Evolutionary conservation across 768 basidiomycete species (phyloP).

Genomic region (Russula sp.): DNA sequence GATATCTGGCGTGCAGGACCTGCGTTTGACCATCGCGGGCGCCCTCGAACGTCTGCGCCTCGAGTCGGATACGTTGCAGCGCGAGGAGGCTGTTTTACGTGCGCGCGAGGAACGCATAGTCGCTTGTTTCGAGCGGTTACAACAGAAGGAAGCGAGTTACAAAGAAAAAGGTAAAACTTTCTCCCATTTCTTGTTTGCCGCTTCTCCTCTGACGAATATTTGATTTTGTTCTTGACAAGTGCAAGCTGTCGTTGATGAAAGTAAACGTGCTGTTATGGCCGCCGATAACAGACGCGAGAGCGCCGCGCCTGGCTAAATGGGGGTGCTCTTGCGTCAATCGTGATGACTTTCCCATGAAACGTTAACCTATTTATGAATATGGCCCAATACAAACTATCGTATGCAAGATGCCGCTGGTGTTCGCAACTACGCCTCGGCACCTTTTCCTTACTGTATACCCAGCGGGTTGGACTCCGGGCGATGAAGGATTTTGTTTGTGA

Average conservation of each 20-base stretch:
- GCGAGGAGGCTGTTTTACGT: constrained; percentile 37
- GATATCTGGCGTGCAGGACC: constrained; percentile 49
- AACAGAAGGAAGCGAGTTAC: constrained; percentile 39
- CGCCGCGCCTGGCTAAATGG: constrained; percentile 21
- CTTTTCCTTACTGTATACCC: constrained; percentile 1
- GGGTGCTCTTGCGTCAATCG: neutral
- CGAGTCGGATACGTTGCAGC: constrained; percentile 38
- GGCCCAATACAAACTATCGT: neutral
- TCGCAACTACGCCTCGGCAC: neutral
- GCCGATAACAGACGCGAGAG: constrained; percentile 42
- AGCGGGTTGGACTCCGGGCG: constrained; percentile 1
- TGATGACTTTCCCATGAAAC: neutral
- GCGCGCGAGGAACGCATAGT: constrained; percentile 39
- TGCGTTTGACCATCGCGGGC: constrained; percentile 48
- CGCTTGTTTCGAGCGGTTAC: constrained; percentile 36
- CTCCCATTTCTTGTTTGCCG: neutral
- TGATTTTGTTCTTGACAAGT: constrained; percentile 28
- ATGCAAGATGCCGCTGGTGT: neutral
- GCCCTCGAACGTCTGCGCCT: constrained; percentile 36
- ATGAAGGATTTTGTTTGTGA: neutral
- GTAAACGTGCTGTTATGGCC: constrained; percentile 39
- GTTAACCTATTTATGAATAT: neutral
- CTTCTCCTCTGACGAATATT: neutral
- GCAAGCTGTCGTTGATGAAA: constrained; percentile 39
- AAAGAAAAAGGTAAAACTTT: constrained; percentile 35